A percentile compares a stretch with the other conserved stretches of the same genome.
These are phyloP conservation scores for Escallonia herrerae DNA, from an alignment of 129 eudicot species.

Conservation along the genomic window DNA sequence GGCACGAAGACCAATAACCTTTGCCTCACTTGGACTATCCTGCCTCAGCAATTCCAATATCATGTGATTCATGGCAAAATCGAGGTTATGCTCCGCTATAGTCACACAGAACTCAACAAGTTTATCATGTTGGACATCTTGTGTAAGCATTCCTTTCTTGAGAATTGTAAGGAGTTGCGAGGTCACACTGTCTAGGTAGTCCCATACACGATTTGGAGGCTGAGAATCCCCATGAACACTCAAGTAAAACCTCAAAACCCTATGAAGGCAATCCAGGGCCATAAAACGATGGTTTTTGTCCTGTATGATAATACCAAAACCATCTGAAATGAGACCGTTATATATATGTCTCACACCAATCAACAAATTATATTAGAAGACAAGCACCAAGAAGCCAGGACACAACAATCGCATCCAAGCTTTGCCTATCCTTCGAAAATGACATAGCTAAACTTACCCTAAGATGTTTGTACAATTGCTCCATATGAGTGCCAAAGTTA, in stretches of 20 bases:
- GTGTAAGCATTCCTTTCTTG: conserved; percentile 95
- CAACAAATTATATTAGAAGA: background rate
- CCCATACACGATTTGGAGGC: conserved; percentile 96
- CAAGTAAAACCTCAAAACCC: conserved; percentile 85
- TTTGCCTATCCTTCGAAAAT: background rate
- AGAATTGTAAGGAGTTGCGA: conserved; percentile 77
- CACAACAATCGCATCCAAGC: conserved; percentile 5
- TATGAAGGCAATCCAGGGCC: conserved; percentile 98
- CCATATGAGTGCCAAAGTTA: conserved; percentile 91
- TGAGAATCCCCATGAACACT: conserved; percentile 85
- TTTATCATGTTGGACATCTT: conserved; percentile 97
- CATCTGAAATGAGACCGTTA: conserved; percentile 5
- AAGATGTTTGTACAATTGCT: conserved; percentile 89
- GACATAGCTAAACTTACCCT: conserved; percentile 41
- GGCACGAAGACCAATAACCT: conserved; percentile 97
- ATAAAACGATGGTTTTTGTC: conserved; percentile 95
- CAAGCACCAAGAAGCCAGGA: background rate
- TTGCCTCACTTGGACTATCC: conserved; percentile 97
- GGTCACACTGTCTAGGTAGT: conserved; percentile 97
- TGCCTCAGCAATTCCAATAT: conserved; percentile 87
- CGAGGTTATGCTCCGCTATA: conserved; percentile 91
- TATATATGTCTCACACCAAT: background rate
- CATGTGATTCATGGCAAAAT: conserved; percentile 94
- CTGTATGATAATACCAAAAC: conserved; percentile 35
- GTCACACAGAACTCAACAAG: conserved; percentile 97